Base-by-base conservation (phyloP, 257 asterid genomes). In the Solanum etuberosum region DNA sequence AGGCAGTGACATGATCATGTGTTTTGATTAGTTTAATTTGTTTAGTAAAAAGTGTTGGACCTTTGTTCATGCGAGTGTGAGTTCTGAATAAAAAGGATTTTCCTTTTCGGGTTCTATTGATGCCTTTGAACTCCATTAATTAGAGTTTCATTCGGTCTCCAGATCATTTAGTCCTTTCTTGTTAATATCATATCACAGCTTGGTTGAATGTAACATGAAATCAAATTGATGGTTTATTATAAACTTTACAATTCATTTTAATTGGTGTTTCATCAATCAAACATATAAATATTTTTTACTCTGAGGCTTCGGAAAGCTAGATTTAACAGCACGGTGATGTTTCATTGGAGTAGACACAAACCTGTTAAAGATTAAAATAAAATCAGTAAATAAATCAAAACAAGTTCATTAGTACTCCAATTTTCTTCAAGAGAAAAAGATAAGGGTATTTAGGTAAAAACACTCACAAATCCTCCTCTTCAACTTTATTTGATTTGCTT, bases 1-100 rank as follows among this genome's bases (percentile, higher is more conserved):
- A 57, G 93, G 90, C 42, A 91, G 76, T 48, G 90, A 83, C 51
- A 65, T 92, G 93, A 87, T 85, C n/a, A 70, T 70, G 14, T 40
- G n/a, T 70, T 70, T 70, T 31, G n/a, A 70, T 15, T 70, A 70
- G n/a, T 70, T 31, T 63, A 63, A 63, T 63, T 10, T 63, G 32
- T n/a, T 63, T 68, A 67, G 11, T 67, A 31, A 31, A 67, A 27
- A 27, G 21, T 27, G 61, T 51, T 51, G 61, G 61, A 51, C 59
- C 59, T 48, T 48, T 15, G 59, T 48, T 5, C 73, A 3, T 67
- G 23, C 2, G 38, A 68, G 20, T 16, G 5, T 70, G 77, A 31
- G 40, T 70, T 16, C 15, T 16, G 77, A 31, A 31, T 70, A 70
- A 31, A 70, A 70, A 5, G 13, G 40, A 31, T 70, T 70, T 70